A percentile compares a stretch with the other conserved stretches of the same genome.
These are phyloP conservation scores for Orbilia javanica DNA, from an alignment of 2,329 filamentous ascomycete genomes.

Conservation along the genomic window DNA sequence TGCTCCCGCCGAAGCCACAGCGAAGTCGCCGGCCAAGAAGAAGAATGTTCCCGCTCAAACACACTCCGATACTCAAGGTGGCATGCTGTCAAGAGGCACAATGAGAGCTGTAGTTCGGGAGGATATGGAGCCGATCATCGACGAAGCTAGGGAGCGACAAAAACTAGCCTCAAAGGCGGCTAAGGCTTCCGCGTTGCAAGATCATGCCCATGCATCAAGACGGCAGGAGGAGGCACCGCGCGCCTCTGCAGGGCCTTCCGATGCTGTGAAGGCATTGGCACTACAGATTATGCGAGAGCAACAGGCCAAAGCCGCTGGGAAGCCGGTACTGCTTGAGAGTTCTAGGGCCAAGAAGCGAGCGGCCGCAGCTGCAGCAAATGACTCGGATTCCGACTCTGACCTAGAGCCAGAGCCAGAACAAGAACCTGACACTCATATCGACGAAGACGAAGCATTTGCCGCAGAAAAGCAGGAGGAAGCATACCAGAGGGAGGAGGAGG, in stretches of 20 bases:
- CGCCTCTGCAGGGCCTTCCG: conserved; percentile 31
- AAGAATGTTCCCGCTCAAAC: conserved; percentile 38
- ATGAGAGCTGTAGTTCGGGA: conserved; percentile 44
- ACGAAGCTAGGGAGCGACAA: conserved; percentile 33
- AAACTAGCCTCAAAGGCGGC: background rate
- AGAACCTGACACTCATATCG: conserved; percentile 34
- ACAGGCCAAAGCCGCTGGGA: conserved; percentile 39
- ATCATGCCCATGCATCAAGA: conserved; percentile 16
- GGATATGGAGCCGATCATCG: conserved; percentile 44
- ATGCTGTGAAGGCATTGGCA: conserved; percentile 50
- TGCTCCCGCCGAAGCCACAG: conserved; percentile 13
- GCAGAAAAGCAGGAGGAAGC: conserved; percentile 9
- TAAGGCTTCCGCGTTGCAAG: conserved; percentile 10
- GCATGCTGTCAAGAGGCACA: conserved; percentile 46
- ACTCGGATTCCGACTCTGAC: conserved; percentile 14
- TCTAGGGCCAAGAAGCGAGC: conserved; percentile 40
- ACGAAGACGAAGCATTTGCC: conserved; percentile 32
- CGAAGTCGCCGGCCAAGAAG: conserved; percentile 35
- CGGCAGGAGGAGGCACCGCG: conserved; percentile 16
- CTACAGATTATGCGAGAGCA: conserved; percentile 51
- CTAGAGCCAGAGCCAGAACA: conserved; percentile 11
- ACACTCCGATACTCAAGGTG: conserved; percentile 53
- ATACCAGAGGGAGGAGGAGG: background rate
- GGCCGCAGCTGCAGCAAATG: background rate
- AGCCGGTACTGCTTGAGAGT: conserved; percentile 40